These are phyloP conservation scores for Rosa chinensis DNA, from an alignment of 306 rosid species.

Conservation along the genomic window DNA sequence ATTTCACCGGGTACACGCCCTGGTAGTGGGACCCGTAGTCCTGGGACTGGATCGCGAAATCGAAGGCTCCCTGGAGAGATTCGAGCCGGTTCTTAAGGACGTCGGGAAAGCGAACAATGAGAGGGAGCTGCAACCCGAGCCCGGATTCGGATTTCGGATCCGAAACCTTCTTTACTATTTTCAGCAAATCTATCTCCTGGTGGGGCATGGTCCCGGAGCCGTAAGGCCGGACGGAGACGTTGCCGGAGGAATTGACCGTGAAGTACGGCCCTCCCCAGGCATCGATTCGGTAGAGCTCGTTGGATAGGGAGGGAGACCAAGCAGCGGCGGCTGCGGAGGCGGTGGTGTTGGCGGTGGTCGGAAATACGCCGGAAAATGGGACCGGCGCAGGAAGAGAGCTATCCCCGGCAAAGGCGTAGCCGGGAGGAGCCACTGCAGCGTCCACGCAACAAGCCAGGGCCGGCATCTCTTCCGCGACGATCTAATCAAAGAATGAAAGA, in stretches of 20 bases:
- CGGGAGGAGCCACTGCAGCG: conserved; percentile 65
- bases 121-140: conserved; percentile 75
- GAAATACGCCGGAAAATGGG: conserved; percentile 44
- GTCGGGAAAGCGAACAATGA: conserved; percentile 73
- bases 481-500: conserved; percentile 24
- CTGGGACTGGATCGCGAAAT: conserved; percentile 57
- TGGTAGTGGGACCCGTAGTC: conserved; percentile 74
- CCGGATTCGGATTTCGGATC: conserved; percentile 70
- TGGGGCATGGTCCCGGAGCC: conserved; percentile 61
- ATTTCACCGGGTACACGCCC: conserved; percentile 89
- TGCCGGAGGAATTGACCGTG: conserved; percentile 63
- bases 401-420: conserved; percentile 61
- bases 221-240: conserved; percentile 61
- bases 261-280: conserved; percentile 86
- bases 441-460: conserved; percentile 88
- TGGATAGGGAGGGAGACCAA: conserved; percentile 66
- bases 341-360: conserved; percentile 21
- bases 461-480: conserved; percentile 74
- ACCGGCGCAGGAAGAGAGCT: conserved; percentile 67
- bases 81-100: conserved; percentile 71
- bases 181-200: conserved; percentile 84
- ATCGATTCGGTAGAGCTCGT: conserved; percentile 65
- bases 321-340: conserved; percentile 28
- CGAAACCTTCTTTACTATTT: conserved; percentile 72
- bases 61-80: conserved; percentile 72